Evolutionary conservation across 2,329 filamentous ascomycete species (phyloP).

Genomic region (Catunica adiposa): DNA sequence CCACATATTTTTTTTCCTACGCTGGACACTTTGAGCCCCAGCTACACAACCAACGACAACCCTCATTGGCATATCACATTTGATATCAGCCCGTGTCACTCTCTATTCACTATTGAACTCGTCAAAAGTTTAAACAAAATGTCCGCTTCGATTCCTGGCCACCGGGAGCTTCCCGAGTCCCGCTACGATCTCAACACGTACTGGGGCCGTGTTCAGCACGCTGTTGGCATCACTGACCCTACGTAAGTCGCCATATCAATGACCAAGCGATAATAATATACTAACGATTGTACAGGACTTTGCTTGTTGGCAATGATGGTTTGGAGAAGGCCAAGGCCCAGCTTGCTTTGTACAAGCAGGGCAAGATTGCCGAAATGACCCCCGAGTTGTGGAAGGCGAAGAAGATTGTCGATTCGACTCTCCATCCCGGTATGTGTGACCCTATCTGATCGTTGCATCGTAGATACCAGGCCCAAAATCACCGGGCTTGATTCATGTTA

Average conservation of each 20-base stretch:
- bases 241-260: conserved; percentile 48
- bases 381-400: conserved; percentile 88
- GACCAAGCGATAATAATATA: not conserved
- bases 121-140: conserved; percentile 24
- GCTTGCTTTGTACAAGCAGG: conserved; percentile 73
- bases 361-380: conserved; percentile 63
- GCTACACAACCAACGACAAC: not conserved
- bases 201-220: conserved; percentile 84
- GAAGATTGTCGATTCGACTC: conserved; percentile 89
- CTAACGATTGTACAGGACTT: conserved; percentile 42
- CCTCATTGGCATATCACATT: not conserved
- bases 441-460: not conserved
- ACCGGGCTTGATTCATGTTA: no score
- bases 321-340: conserved; percentile 75
- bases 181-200: conserved; percentile 88
- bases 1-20: not conserved
- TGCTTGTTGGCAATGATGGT: conserved; percentile 61
- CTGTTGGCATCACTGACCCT: conserved; percentile 79
- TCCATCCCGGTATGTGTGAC: conserved; percentile 63
- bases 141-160: conserved; percentile 49
- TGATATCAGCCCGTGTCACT: not conserved
- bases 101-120: not conserved
- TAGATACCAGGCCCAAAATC: no score
- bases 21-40: not conserved
- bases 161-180: conserved; percentile 73